Evolutionary conservation across 345 rosid species (phyloP).

Genomic region (Melaleuca alternifolia): DNA sequence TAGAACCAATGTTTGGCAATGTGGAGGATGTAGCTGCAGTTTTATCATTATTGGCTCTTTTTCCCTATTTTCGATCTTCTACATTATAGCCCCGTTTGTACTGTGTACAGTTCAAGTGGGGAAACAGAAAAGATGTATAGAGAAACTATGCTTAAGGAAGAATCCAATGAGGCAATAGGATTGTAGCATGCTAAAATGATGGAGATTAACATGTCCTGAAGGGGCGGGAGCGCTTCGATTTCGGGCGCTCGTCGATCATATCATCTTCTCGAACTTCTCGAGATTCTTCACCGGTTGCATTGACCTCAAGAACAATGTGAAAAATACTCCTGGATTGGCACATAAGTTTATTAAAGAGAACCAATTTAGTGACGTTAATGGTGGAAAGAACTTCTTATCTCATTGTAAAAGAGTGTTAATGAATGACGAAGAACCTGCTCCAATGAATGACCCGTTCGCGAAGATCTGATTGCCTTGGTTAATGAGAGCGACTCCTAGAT

Average conservation of each 20-base stretch:
- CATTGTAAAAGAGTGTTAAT: neutral
- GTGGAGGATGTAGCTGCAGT: neutral
- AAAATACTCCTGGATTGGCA: constrained; percentile 53
- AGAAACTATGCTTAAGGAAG: neutral
- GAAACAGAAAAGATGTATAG: neutral
- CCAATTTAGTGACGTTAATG: neutral
- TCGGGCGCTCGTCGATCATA: constrained; percentile 17
- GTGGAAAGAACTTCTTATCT: neutral
- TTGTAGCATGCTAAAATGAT: neutral
- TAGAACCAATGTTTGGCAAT: neutral
- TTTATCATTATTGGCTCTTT: neutral
- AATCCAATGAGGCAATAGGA: neutral
- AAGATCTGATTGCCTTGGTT: constrained; percentile 55
- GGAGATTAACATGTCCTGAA: neutral
- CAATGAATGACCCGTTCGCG: constrained; percentile 70
- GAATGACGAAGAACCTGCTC: constrained; percentile 47
- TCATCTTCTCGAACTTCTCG: constrained; percentile 91
- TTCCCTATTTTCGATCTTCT: neutral
- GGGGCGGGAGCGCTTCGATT: neutral
- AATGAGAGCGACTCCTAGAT: constrained; percentile 67
- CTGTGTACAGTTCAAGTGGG: neutral
- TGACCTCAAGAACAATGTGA: constrained; percentile 45
- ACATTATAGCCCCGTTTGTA: neutral
- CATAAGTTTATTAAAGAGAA: neutral
- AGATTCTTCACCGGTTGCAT: constrained; percentile 76